phyloP scores from a whole-genome alignment of 2,329 filamentous ascomycete species.

The Annulohypoxylon truncatum region DNA sequence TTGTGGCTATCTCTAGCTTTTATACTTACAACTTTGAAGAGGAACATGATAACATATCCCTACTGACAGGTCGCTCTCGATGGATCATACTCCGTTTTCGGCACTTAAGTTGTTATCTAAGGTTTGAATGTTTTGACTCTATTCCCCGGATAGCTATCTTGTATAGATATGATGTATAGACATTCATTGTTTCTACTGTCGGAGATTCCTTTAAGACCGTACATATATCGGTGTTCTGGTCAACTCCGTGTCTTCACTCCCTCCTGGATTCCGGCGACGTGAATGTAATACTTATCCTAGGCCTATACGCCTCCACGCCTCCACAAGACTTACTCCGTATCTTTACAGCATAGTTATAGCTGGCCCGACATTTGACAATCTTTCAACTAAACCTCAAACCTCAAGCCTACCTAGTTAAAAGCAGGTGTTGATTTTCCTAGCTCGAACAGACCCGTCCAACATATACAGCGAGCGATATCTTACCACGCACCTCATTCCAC shows the following conservation, averaged over 20 bases:
- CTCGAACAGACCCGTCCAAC: neutral
- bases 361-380: neutral
- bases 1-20: slow-evolving; percentile 5
- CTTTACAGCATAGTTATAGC: neutral
- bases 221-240: neutral
- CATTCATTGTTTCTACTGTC: neutral
- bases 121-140: slow-evolving; percentile 15
- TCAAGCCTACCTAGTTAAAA: neutral
- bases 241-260: neutral
- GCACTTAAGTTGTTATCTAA: slow-evolving; percentile 11
- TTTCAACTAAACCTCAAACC: neutral
- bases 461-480: neutral
- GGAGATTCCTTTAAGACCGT: neutral
- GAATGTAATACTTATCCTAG: neutral
- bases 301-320: neutral
- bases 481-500: neutral
- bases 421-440: neutral
- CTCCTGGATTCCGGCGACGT: neutral
- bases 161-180: neutral
- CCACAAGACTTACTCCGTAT: neutral
- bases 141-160: slow-evolving; percentile 4
- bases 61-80: neutral
- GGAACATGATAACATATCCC: neutral
- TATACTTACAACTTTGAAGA: neutral
- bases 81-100: neutral